Base-by-base conservation (phyloP, 2,329 filamentous ascomycete genomes). In the Fonsecaea nubica region DNA sequence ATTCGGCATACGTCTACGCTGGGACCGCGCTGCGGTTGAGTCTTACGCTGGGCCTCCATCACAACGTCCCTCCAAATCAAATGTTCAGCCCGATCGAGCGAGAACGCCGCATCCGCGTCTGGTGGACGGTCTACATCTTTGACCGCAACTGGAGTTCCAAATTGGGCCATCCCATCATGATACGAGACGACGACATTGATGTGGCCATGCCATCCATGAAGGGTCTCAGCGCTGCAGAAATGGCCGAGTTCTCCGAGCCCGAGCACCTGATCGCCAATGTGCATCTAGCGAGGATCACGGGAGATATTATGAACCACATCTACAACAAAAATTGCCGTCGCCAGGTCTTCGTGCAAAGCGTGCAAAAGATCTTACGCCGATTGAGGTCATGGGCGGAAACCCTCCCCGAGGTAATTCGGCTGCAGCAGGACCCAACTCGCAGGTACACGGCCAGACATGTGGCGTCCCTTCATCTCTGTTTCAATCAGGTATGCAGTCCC, bases 51-150 rank as follows among this genome's bases (percentile, higher is more conserved):
- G 60, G 60, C 2, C 60, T 62, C 8, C 60, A 62, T 18, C 50
- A 40, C n/a, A 35, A 40, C 9, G 33, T 35, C 2, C 33, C 50
- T 15, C 50, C 45, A 8, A 48, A 54, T 35, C 12, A n/a, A 42
- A 32, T 25, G n/a, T 35, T 62, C 32, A 56, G 32, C 7, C 21
- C 60, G 6, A 10, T 62, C 7, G 60, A 62, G 32, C 36, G 25
- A 18, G 60, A 62, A 25, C 60, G 42, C 30, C 30, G 60, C 10
- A 30, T 55, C 21, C 60, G 60, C 1, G 12, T 62, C 32, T 86
- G 83, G 83, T 86, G 84, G 84, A 84, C 82, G 33, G 80, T 85
- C 1, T 86, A 86, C 71, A 84, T 82, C 69, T 74, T 86, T 21
- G 84, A 86, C 71, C 77, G 79, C 9, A 80, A 85, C 21, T 74